These are phyloP conservation scores for Trichoderma sp. DNA, from an alignment of 2,329 filamentous ascomycete species.

Conservation along the genomic window DNA sequence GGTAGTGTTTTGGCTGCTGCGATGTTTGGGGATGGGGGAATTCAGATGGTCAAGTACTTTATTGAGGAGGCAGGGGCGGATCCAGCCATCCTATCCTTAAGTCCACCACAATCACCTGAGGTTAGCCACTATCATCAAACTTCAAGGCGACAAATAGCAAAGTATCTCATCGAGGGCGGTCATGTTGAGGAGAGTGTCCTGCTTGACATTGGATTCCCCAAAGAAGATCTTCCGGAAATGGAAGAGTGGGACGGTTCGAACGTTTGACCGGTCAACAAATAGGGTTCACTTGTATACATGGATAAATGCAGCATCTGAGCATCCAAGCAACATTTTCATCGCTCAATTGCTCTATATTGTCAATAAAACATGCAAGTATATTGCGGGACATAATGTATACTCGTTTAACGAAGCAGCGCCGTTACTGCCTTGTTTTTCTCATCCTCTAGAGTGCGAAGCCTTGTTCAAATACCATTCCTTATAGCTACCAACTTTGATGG, in stretches of 20 bases:
- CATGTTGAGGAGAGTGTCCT: not conserved
- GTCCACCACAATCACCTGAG: not conserved
- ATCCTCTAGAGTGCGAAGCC: too few relatives aligned
- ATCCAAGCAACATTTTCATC: too few relatives aligned
- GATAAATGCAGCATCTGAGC: too few relatives aligned
- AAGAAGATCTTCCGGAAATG: not conserved
- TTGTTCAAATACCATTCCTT: too few relatives aligned
- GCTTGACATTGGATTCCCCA: not conserved
- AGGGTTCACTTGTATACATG: not conserved
- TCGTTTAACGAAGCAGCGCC: too few relatives aligned
- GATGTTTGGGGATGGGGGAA: fast-evolving
- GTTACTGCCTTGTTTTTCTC: too few relatives aligned
- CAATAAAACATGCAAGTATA: too few relatives aligned
- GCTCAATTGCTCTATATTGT: too few relatives aligned
- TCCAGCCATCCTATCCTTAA: not conserved
- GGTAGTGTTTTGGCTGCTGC: not conserved
- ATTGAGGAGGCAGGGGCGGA: slow-evolving; percentile 5
- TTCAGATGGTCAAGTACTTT: not conserved
- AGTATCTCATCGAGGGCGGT: not conserved
- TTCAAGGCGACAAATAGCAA: too few relatives aligned
- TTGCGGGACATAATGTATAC: too few relatives aligned
- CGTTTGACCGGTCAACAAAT: not conserved
- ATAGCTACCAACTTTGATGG: too few relatives aligned
- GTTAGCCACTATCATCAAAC: too few relatives aligned
- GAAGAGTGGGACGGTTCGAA: not conserved